Evolutionary conservation across 352 stramenopile genomes (phyloP).

Genomic region (Phytophthora sansomeana): DNA sequence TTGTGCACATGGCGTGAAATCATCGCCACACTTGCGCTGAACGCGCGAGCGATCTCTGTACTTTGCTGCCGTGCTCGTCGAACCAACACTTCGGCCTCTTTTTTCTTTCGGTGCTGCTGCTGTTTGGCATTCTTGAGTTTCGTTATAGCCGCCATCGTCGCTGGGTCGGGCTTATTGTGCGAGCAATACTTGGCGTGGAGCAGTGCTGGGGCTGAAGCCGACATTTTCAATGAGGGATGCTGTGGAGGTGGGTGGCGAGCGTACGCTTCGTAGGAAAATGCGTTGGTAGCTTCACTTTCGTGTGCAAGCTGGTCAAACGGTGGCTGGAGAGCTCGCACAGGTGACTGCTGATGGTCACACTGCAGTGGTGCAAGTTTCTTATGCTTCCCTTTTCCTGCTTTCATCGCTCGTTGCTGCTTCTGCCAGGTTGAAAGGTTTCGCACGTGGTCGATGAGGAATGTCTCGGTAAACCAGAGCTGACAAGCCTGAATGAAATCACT

Average conservation of each 20-base stretch:
- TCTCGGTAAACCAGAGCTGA: constrained; percentile 60
- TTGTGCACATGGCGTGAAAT: constrained; percentile 80
- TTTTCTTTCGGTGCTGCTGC: constrained; percentile 39
- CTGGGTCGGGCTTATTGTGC: constrained; percentile 28
- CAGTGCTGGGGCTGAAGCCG: constrained; percentile 35
- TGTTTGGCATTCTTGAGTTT: constrained; percentile 48
- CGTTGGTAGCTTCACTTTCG: constrained; percentile 42
- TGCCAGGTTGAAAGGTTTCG: constrained; percentile 27
- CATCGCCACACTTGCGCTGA: constrained; percentile 75
- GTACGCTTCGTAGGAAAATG: constrained; percentile 64
- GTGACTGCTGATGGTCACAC: constrained; percentile 20
- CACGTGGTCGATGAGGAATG: constrained; percentile 51
- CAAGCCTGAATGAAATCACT: constrained; percentile 58
- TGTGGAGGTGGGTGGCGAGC: constrained; percentile 35
- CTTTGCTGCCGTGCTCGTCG: constrained; percentile 50
- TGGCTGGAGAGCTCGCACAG: constrained; percentile 30
- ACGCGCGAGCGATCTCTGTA: constrained; percentile 62
- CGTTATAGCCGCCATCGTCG: constrained; percentile 23
- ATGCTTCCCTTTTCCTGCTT: constrained; percentile 16
- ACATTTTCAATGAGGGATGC: constrained; percentile 15
- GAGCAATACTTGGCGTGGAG: constrained; percentile 35
- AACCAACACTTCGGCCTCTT: constrained; percentile 31
- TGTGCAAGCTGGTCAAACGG: constrained; percentile 56
- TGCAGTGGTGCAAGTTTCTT: constrained; percentile 27
- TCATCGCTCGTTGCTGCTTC: constrained; percentile 34